Evolutionary conservation across 345 rosid species (phyloP).

Genomic region (Gossypium australe): DNA sequence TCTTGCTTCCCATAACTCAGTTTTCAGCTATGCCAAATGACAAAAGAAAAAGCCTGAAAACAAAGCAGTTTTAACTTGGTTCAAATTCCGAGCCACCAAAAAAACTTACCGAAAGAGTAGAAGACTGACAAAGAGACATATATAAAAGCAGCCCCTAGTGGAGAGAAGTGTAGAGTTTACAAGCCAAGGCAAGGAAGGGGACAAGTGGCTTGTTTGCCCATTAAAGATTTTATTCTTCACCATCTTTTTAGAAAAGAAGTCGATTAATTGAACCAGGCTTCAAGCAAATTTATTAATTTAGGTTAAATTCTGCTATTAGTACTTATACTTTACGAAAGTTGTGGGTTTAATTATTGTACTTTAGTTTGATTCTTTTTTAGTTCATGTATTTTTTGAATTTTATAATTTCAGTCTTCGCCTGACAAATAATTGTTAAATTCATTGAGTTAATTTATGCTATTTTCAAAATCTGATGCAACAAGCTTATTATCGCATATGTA

Average conservation of each 20-base stretch:
- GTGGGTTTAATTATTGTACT: too few relatives aligned
- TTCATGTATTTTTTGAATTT: too few relatives aligned
- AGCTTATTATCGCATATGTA: too few relatives aligned
- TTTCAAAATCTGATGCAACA: too few relatives aligned
- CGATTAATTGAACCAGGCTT: not conserved
- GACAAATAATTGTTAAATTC: too few relatives aligned
- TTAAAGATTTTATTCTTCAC: constrained; percentile 29
- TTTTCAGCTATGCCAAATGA: not conserved
- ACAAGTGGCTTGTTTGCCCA: constrained; percentile 20
- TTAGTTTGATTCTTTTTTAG: too few relatives aligned
- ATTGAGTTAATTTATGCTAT: too few relatives aligned
- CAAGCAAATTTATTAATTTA: not conserved
- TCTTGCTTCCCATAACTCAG: constrained; percentile 30
- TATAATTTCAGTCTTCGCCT: too few relatives aligned
- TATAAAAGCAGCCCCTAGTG: not conserved
- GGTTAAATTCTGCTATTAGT: too few relatives aligned
- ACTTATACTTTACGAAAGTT: too few relatives aligned
- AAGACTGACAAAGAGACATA: not conserved
- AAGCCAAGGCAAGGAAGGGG: constrained; percentile 29
- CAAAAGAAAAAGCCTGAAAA: not conserved
- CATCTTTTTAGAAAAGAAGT: not conserved
- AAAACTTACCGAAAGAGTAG: not conserved
- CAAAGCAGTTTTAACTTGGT: not conserved
- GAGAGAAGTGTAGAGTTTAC: not conserved
- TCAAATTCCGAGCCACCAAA: not conserved